A percentile compares a stretch with the other conserved stretches of the same genome.
Evolutionary conservation across 2,329 filamentous ascomycete genomes (phyloP).

Genomic region (Talaromyces sp.): DNA sequence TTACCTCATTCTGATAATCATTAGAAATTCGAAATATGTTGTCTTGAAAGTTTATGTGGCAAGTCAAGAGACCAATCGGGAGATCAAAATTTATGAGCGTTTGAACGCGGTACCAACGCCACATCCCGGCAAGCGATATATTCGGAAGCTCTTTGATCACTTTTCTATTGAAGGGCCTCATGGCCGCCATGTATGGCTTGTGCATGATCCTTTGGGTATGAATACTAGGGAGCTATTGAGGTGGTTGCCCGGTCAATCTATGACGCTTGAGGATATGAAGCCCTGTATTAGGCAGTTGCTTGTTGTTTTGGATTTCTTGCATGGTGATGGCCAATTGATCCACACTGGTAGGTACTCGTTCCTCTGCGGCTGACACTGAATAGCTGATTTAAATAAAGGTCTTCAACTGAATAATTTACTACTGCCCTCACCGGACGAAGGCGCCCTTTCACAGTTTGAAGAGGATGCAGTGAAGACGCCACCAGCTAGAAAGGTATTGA

Average conservation of each 20-base stretch:
- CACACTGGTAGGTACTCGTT: conserved; percentile 35
- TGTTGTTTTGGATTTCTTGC: conserved; percentile 42
- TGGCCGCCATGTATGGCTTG: conserved; percentile 27
- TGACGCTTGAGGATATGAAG: conserved; percentile 24
- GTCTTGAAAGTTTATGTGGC: conserved; percentile 25
- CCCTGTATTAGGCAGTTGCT: conserved; percentile 36
- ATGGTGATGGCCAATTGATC: conserved; percentile 41
- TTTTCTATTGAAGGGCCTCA: neutral
- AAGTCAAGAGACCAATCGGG: conserved; percentile 25
- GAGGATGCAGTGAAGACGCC: conserved; percentile 36
- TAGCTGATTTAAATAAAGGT: conserved; percentile 18
- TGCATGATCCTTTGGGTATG: conserved; percentile 40
- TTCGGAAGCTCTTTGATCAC: conserved; percentile 13
- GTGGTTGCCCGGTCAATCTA: conserved; percentile 27
- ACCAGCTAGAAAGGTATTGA: conserved; percentile 35
- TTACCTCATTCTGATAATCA: too few relatives aligned
- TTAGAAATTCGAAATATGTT: conserved; percentile 10
- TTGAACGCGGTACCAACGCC: conserved; percentile 22
- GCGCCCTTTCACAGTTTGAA: conserved; percentile 36
- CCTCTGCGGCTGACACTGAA: too few relatives aligned
- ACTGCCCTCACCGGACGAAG: conserved; percentile 35
- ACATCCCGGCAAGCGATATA: conserved; percentile 23
- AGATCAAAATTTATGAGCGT: conserved; percentile 35
- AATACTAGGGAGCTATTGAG: conserved; percentile 34
- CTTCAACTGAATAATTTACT: conserved; percentile 47